Evolutionary conservation across 805 yeast species (phyloP), one percentile per base, ranked within the genome.

Genomic region (Lipomyces starkeyi): DNA sequence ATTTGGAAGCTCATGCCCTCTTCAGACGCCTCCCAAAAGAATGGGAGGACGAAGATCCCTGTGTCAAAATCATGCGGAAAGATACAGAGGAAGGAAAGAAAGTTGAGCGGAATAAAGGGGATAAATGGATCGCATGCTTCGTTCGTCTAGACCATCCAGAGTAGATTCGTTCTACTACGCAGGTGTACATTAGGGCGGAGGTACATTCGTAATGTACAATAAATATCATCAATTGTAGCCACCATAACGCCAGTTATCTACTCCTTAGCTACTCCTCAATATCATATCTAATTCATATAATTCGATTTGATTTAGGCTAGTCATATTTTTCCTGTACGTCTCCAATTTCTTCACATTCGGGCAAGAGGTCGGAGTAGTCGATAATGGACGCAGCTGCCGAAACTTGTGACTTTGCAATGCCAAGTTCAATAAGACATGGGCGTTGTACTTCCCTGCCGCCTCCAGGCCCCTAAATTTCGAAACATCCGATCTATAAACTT

Each of bases 21-120:
- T 95, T 95, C 77, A 92, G 88, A 79, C 86, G 98, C 73, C 84
- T 93, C 71, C 80, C 85, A 56, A 82, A 85, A 69, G 93, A 90
- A 71, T 92, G 96, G 91, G 98, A 93, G 79, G 77, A 79, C 2
- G 79, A 82, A 27, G 99, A 95, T 78, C 81, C 81, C 70, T 93
- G 98, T 80, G 98, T 93, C 27, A 80, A 85, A 69, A 86, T 91
- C 61, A 95, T 95, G 98, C 87, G 86, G 67, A 88, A 89, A 69
- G 88, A 95, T n/a, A 95, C 99, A 0, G 99, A 95, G 79, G 99
- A 95, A 80, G 99, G 99, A 67, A 93, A 95, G 80, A 95, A 95
- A 80, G 99, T 95, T 49, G 89, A 88, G 59, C 86, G 99, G 76
- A 95, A 95, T 77, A 84, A 89, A 55, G 99, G 99, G 37, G 83